These are phyloP conservation scores for Globomyces pollinis-pini DNA, from an alignment of 192 early-diverging fungal species.

Conservation along the genomic window DNA sequence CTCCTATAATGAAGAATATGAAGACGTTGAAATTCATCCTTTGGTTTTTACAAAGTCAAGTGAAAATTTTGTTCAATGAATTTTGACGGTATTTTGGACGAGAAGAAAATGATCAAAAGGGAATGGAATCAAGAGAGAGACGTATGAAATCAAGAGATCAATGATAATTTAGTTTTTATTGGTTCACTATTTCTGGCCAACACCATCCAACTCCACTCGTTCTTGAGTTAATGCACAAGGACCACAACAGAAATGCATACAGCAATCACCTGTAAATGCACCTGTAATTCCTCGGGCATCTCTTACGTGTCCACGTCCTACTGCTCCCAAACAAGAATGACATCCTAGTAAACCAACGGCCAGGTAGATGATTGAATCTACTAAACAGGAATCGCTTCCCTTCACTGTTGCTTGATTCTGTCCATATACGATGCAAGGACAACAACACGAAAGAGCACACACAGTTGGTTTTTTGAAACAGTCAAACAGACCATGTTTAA, in stretches of 20 bases:
- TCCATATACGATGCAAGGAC: constrained; percentile 20
- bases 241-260: constrained; percentile 22
- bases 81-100: too few relatives aligned
- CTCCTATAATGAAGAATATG: too few relatives aligned
- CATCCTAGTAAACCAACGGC: not conserved
- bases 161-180: too few relatives aligned
- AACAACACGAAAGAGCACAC: constrained; percentile 14
- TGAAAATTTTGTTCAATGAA: too few relatives aligned
- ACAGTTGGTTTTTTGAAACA: constrained; percentile 11
- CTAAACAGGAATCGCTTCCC: constrained; percentile 14
- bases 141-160: too few relatives aligned
- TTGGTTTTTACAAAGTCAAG: too few relatives aligned
- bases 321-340: constrained; percentile 15
- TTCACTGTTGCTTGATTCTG: constrained; percentile 25
- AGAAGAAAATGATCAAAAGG: too few relatives aligned
- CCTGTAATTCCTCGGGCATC: constrained; percentile 22
- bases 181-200: not conserved
- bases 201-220: constrained; percentile 20
- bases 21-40: too few relatives aligned
- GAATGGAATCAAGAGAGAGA: too few relatives aligned
- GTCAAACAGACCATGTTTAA: not conserved
- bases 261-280: constrained; percentile 2
- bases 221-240: constrained; percentile 32
- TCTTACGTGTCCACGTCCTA: constrained; percentile 12
- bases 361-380: constrained; percentile 14